A percentile compares a stretch with the other conserved stretches of the same genome.
These are phyloP conservation scores for Rugiboletus extremiorientalis DNA, from an alignment of 1,284 basidiomycete genomes.

Conservation along the genomic window DNA sequence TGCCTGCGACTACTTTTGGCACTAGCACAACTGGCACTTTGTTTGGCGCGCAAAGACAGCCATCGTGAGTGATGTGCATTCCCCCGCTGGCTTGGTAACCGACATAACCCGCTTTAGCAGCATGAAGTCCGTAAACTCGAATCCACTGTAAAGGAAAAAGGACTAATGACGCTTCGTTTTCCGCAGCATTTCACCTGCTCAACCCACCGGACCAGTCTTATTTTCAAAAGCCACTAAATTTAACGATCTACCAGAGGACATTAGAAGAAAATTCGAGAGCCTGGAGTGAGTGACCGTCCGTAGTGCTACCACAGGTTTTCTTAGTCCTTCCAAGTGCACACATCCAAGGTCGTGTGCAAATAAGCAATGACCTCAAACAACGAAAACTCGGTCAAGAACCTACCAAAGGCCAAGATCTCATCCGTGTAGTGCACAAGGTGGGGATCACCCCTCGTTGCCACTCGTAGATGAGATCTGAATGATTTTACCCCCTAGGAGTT, in stretches of 20 bases:
- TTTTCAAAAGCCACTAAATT: slow-evolving; percentile 79
- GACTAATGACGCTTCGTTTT: slow-evolving; percentile 2
- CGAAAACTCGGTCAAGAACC: slow-evolving; percentile 75
- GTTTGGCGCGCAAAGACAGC: slow-evolving; percentile 42
- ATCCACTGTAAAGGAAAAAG: neutral
- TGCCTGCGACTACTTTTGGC: slow-evolving; percentile 23
- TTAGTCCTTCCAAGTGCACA: slow-evolving; percentile 47
- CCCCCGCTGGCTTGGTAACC: neutral
- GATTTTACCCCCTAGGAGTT: slow-evolving; percentile 49
- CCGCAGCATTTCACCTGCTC: slow-evolving; percentile 25
- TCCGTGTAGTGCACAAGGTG: slow-evolving; percentile 66
- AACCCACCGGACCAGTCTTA: slow-evolving; percentile 41
- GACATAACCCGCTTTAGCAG: slow-evolving; percentile 10
- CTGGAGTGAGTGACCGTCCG: slow-evolving; percentile 55
- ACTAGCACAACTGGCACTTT: slow-evolving; percentile 27
- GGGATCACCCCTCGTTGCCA: neutral
- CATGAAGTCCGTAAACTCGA: slow-evolving; percentile 26
- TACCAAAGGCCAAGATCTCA: slow-evolving; percentile 66
- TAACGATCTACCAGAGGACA: slow-evolving; percentile 75
- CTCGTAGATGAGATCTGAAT: neutral
- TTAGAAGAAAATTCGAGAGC: slow-evolving; percentile 63
- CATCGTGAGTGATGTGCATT: slow-evolving; percentile 28
- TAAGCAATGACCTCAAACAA: slow-evolving; percentile 74
- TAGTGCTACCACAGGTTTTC: neutral
- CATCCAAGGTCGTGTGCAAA: slow-evolving; percentile 75